These are phyloP conservation scores for Pichia inconspicua DNA, from an alignment of 1,139 yeast species.

Conservation along the genomic window DNA sequence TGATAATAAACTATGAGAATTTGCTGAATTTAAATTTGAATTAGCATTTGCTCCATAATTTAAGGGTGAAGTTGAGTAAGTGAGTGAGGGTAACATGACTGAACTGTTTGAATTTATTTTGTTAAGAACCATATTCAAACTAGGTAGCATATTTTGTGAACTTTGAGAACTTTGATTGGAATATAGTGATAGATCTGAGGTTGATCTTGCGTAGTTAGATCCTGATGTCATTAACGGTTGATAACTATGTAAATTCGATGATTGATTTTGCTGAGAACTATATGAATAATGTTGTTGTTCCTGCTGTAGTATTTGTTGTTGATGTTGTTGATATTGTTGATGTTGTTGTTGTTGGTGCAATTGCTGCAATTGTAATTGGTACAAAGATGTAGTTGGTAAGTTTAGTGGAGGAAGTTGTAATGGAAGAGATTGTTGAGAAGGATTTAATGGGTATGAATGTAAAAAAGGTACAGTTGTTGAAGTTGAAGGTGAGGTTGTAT, in stretches of 20 bases:
- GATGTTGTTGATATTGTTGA: neutral
- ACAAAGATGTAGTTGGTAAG: neutral
- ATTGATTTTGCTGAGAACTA: neutral
- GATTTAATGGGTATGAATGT: neutral
- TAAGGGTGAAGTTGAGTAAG: neutral
- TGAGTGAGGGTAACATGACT: constrained; percentile 8
- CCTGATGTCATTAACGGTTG: neutral
- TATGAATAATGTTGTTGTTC: neutral
- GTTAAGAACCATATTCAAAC: constrained; percentile 10
- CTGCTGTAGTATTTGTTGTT: neutral
- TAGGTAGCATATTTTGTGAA: constrained; percentile 10
- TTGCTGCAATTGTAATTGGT: neutral
- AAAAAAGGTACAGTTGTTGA: neutral
- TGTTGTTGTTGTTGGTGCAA: neutral
- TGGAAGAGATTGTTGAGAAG: neutral
- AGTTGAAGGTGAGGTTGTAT: neutral
- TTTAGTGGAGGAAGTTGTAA: neutral
- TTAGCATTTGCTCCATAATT: neutral
- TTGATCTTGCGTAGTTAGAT: neutral
- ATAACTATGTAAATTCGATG: neutral
- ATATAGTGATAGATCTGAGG: neutral
- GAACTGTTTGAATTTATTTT: constrained; percentile 11
- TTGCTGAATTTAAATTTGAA: too few relatives aligned
- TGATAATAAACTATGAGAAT: neutral
- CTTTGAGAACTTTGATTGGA: neutral